Conservation (phyloP, 495 filamentous ascomycete genomes). For the Neurospora sp. region DNA sequence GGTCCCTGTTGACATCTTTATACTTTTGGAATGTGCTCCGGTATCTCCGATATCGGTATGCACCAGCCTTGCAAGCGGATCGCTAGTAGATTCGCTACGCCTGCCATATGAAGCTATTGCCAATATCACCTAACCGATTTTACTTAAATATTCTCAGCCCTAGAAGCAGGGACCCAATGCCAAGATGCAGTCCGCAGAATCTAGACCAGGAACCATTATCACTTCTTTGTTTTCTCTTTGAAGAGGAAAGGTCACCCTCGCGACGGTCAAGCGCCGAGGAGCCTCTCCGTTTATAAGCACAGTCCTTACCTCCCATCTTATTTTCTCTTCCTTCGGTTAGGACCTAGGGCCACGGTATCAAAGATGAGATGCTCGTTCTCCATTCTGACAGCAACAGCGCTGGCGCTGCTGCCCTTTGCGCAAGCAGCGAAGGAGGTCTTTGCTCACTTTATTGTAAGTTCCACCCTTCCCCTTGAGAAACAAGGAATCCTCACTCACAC, state of each 20-base stretch:
- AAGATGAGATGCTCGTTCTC: constrained; percentile 7
- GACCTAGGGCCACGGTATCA: not conserved
- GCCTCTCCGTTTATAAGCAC: not conserved
- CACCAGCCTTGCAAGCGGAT: not conserved
- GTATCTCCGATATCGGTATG: not conserved
- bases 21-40: not conserved
- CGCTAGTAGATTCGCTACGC: not conserved
- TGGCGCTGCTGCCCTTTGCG: not conserved
- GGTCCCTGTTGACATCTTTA: not conserved
- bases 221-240: not conserved
- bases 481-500: not conserved
- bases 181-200: not conserved
- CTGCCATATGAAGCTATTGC: not conserved
- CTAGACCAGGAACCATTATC: not conserved
- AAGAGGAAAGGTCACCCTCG: not conserved
- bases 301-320: not conserved
- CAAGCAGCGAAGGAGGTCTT: constrained; percentile 17
- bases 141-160: not conserved
- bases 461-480: not conserved
- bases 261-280: not conserved
- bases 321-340: not conserved
- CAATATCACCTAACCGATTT: not conserved
- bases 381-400: not conserved
- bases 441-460: constrained; percentile 17
- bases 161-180: not conserved